A percentile compares a stretch with the other conserved stretches of the same genome.
Evolutionary conservation across 257 asterid species (phyloP).

Genomic region (Petunia axillaris): DNA sequence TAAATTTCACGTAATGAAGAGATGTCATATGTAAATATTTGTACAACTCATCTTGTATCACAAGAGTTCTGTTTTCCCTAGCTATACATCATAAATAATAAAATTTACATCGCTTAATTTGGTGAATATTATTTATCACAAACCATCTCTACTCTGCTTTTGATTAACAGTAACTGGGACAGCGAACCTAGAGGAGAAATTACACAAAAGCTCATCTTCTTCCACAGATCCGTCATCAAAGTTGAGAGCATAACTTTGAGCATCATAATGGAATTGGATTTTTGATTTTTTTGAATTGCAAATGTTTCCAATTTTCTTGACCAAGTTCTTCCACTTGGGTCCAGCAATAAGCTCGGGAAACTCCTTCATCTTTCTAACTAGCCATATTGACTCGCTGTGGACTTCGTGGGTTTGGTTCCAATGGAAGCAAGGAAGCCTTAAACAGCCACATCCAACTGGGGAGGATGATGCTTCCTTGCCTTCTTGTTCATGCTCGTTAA

Average conservation of each 20-base stretch:
- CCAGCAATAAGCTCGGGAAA: not conserved
- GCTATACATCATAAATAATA: not conserved
- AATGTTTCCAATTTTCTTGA: conserved; percentile 40
- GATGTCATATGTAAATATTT: not conserved
- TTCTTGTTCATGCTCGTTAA: not conserved
- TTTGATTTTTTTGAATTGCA: conserved; percentile 31
- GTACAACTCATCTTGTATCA: not conserved
- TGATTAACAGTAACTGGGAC: conserved; percentile 39
- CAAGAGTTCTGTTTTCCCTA: not conserved
- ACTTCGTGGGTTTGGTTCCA: not conserved
- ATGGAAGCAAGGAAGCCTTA: not conserved
- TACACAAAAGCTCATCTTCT: conserved; percentile 37
- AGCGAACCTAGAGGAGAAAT: conserved; percentile 63
- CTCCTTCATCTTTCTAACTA: conserved; percentile 28
- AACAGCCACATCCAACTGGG: not conserved
- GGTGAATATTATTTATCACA: conserved; percentile 21
- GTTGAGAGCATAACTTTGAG: conserved; percentile 71
- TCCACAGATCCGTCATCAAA: conserved; percentile 52
- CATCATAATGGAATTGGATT: conserved; percentile 55
- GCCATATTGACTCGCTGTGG: conserved; percentile 35
- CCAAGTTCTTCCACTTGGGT: conserved; percentile 32
- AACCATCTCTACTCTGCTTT: conserved; percentile 32
- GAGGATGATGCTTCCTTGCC: not conserved
- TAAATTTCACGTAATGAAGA: no score
- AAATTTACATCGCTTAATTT: not conserved